Evolutionary conservation across 768 basidiomycete genomes (phyloP).

Genomic region (Lentinula detonsa): DNA sequence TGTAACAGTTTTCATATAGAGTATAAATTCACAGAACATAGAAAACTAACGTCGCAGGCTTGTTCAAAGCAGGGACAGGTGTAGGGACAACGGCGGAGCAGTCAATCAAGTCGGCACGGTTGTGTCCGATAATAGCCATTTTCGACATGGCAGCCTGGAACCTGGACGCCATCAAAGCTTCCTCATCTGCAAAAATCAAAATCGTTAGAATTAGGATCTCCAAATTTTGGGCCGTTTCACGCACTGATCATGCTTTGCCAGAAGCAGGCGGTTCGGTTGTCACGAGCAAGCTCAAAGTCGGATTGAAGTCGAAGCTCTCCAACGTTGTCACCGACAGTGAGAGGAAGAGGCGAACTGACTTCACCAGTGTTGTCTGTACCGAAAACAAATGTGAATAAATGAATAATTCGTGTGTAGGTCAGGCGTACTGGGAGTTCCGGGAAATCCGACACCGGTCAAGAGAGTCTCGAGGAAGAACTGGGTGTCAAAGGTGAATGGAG

Average conservation of each 20-base stretch:
- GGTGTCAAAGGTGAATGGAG: slow-evolving; percentile 23
- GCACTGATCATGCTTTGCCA: slow-evolving; percentile 32
- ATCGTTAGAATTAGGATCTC: not conserved
- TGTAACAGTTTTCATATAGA: not conserved
- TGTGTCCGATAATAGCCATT: slow-evolving; percentile 13
- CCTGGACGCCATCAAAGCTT: slow-evolving; percentile 5
- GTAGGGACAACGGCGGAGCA: slow-evolving; percentile 15
- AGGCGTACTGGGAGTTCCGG: slow-evolving; percentile 15
- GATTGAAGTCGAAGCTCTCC: slow-evolving; percentile 26
- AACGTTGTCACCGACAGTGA: not conserved
- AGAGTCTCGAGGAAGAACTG: slow-evolving; percentile 22
- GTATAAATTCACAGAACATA: too few species aligned
- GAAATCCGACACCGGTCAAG: slow-evolving; percentile 19
- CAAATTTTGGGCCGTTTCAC: not conserved
- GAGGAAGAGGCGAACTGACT: slow-evolving; percentile 14
- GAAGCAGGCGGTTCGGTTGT: slow-evolving; percentile 29
- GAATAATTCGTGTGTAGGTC: not conserved
- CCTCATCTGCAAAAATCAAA: not conserved
- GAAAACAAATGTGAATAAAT: not conserved
- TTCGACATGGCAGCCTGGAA: slow-evolving; percentile 16
- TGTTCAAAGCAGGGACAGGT: slow-evolving; percentile 14
- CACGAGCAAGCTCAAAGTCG: slow-evolving; percentile 20
- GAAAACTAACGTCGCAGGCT: not conserved
- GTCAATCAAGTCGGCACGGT: slow-evolving; percentile 10
- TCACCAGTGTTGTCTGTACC: slow-evolving; percentile 15